Evolutionary conservation across 225 moss, liverwort and hornwort genomes (phyloP).

Genomic region (Polytrichum formosum): DNA sequence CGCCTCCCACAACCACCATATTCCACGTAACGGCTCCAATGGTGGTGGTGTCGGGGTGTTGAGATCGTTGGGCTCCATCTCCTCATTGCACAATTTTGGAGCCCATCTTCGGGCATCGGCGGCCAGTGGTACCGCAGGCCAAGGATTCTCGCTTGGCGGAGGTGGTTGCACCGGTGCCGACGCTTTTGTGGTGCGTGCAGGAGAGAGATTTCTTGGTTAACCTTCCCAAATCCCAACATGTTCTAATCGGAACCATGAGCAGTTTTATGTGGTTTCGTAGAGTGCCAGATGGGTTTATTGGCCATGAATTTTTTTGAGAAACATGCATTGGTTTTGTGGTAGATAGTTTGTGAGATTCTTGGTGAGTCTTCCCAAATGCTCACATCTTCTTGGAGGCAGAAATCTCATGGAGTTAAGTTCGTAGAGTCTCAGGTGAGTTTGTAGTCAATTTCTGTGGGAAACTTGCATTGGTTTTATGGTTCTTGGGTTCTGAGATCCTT

Average conservation of each 20-base stretch:
- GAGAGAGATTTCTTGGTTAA: neutral
- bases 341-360: too few relatives aligned
- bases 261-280: neutral
- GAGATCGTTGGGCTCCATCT: constrained; percentile 3
- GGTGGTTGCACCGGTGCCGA: neutral
- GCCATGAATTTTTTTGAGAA: too few relatives aligned
- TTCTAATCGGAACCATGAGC: neutral
- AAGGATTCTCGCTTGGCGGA: neutral
- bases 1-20: neutral
- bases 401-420: too few relatives aligned
- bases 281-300: neutral
- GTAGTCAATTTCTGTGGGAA: too few relatives aligned
- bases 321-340: too few relatives aligned
- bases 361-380: too few relatives aligned
- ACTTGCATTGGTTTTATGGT: too few relatives aligned
- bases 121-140: neutral
- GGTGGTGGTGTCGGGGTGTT: neutral
- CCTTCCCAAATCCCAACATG: neutral
- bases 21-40: neutral
- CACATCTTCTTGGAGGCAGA: too few relatives aligned
- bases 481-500: too few relatives aligned
- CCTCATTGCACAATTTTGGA: constrained; percentile 5
- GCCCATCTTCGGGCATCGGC: constrained; percentile 2
- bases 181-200: neutral
- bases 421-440: too few relatives aligned